Base-by-base conservation (phyloP, 305 asterid genomes). In the Euphrasia arctica region DNA sequence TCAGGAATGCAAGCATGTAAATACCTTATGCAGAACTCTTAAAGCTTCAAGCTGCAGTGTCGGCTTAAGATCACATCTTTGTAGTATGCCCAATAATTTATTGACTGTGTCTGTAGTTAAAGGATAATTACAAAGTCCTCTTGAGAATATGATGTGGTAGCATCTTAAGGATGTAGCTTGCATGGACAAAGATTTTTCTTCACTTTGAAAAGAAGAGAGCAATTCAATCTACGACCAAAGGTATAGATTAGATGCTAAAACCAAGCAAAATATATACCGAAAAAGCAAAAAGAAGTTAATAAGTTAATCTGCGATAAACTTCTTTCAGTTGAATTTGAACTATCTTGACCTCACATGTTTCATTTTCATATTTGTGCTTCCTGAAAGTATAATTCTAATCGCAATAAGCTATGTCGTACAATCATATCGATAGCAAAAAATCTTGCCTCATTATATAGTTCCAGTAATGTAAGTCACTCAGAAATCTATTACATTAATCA, bases 161-260 rank as follows among this genome's bases (percentile, higher is more conserved):
- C 97, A 89, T 77, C 74, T 78, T 62, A 92, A 72, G 14, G 91
- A 80, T 56, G 82, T 75, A 42, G 71, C 77, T 85, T 83, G 90
- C 76, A 87, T 22, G 70, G 56, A 70, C 73, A 80, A 66, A 79
- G 85, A 75, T 72, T 67, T 77, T 49, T 83, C 88, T 65, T 83
- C 80, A 55, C 71, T 77, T 57, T 81, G 70, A 78, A 83, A 89
- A 47, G 70, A 55, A 32, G 74, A 14, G 72, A 92, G 85, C 77
- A 89, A 74, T 60, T 87, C 90, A 54, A 85, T 36, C 86, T 89
- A 81, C 73, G 74, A 59, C 57, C 48, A 79, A 78, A 62, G 66
- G 72, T 41, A 68, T 54, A 28, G 59, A 67, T 9, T 32, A 56
- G 22, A 72, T 13, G 55, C 9, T 41, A 63, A 66, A 41, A 5